Conservation (phyloP, 2,329 filamentous ascomycete species). For the Plenodomus lindquistii region DNA sequence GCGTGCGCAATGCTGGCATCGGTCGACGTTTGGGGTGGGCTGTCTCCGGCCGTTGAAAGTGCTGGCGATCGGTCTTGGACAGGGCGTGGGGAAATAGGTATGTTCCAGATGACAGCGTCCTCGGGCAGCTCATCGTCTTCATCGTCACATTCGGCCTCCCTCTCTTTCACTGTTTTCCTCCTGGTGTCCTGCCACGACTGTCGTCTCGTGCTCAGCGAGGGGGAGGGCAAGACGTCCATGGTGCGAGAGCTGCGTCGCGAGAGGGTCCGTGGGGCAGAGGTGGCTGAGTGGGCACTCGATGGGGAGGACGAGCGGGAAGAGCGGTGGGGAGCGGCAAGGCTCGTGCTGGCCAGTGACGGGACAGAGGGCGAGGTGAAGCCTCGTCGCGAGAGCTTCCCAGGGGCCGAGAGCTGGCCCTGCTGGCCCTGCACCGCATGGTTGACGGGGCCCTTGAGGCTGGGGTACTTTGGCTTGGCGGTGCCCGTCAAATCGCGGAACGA, state of each 20-base stretch:
- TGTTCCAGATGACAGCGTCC: slow-evolving; percentile 77
- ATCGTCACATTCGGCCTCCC: slow-evolving; percentile 80
- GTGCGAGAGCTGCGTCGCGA: slow-evolving; percentile 40
- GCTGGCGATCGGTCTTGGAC: slow-evolving; percentile 45
- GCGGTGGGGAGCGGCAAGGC: slow-evolving; percentile 36
- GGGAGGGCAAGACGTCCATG: slow-evolving; percentile 35
- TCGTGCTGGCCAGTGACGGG: slow-evolving; percentile 37
- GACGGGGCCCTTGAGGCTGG: slow-evolving; percentile 47
- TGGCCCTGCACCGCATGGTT: slow-evolving; percentile 33
- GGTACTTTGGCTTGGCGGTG: slow-evolving; percentile 42
- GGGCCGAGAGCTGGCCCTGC: slow-evolving; percentile 44
- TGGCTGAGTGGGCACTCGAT: slow-evolving; percentile 28
- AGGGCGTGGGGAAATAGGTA: slow-evolving; percentile 71
- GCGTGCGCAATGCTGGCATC: slow-evolving; percentile 20
- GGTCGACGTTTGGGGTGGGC: slow-evolving; percentile 31
- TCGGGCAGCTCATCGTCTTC: slow-evolving; percentile 72
- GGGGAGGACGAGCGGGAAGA: slow-evolving; percentile 44
- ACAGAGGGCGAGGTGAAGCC: slow-evolving; percentile 47
- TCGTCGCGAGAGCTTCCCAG: slow-evolving; percentile 44
- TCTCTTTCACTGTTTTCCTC: slow-evolving; percentile 69
- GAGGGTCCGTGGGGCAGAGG: slow-evolving; percentile 34
- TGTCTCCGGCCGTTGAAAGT: slow-evolving; percentile 29
- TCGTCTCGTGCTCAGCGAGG: slow-evolving; percentile 45
- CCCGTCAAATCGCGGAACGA: slow-evolving; percentile 47
- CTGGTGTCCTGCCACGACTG: slow-evolving; percentile 66